Base-by-base conservation (phyloP, 305 asterid genomes). In the Fraxinus baroniana region DNA sequence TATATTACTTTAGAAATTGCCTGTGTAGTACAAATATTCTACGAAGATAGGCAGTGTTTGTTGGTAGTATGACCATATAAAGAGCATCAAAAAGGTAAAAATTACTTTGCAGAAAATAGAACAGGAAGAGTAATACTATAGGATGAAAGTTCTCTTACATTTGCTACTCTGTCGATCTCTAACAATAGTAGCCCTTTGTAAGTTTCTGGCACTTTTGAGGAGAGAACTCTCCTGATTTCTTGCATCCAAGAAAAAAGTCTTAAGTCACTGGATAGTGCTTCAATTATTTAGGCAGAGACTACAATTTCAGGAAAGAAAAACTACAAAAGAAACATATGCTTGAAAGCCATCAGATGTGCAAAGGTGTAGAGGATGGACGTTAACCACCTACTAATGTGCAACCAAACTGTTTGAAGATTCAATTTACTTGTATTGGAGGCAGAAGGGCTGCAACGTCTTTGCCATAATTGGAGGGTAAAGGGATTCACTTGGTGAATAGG, bases 161-260 rank as follows among this genome's bases (percentile, higher is more conserved):
- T 93, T 84, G 98, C 89, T 78, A 94, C 98, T 82, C 99, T 94
- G 74, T 93, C 96, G 71, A 96, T 85, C 89, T 96, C 99, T 79
- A 89, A 84, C 86, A 88, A 92, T 87, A 96, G 87, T 71, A 96
- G 84, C 74, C 87, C 90, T 84, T 92, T 93, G 78, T 97, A 93
- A 1, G 94, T 92, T 83, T 94, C 98, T 1, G 98, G 98, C 78
- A 94, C 97, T 91, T 92, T 93, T 74, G 89, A 92, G 91, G 93
- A 87, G 68, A 94, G 94, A 86, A 84, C 85, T 89, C 90, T 93
- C 96, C 97, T 91, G 88, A 96, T 92, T 86, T 96, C 99, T 95
- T 87, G 79, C 75, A 91, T 80, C 77, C 90, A 89, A 46, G 80
- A 57, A 86, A 86, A 80, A 77, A 57, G 81, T 82, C 77, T 2